phyloP scores from a whole-genome alignment of 2,329 filamentous ascomycete species.

The Xylaria sp. region DNA sequence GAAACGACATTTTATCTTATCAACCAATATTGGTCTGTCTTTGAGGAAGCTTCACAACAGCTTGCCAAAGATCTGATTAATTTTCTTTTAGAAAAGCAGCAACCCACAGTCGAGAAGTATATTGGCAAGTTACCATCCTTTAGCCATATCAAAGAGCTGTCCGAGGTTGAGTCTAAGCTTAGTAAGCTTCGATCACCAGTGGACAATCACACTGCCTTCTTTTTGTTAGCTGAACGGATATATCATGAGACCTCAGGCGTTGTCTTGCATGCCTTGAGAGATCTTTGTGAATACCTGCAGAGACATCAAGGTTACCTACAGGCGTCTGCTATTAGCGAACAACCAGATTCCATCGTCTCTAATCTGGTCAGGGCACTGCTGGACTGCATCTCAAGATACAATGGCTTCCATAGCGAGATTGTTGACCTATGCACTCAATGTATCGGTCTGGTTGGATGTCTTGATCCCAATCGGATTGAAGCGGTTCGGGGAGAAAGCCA shows the following conservation, averaged over 20 bases:
- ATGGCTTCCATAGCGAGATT: constrained; percentile 73
- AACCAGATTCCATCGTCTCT: constrained; percentile 79
- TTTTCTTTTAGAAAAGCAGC: constrained; percentile 72
- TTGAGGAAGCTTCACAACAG: constrained; percentile 70
- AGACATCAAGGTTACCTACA: constrained; percentile 82
- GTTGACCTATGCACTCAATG: constrained; percentile 80
- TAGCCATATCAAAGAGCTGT: constrained; percentile 74
- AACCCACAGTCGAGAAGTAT: constrained; percentile 69
- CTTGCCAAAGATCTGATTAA: constrained; percentile 72
- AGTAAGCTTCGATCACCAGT: constrained; percentile 71
- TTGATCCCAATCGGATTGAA: constrained; percentile 92
- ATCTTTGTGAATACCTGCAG: constrained; percentile 79
- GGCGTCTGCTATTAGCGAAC: constrained; percentile 81
- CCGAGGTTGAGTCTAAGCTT: constrained; percentile 74
- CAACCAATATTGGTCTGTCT: constrained; percentile 78
- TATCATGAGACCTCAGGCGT: constrained; percentile 87
- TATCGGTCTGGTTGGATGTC: constrained; percentile 87
- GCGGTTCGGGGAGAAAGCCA: constrained; percentile 79
- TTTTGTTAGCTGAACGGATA: constrained; percentile 78
- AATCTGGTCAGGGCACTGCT: constrained; percentile 80
- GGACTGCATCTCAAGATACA: constrained; percentile 86
- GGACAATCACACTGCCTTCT: constrained; percentile 73
- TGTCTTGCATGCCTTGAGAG: constrained; percentile 81
- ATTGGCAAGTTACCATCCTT: constrained; percentile 84
- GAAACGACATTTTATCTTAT: constrained; percentile 93